Percentiles rank a stretch among this genome's conserved stretches.
phyloP scores from a whole-genome alignment of 306 rosid genomes.

The Quercus parvula region DNA sequence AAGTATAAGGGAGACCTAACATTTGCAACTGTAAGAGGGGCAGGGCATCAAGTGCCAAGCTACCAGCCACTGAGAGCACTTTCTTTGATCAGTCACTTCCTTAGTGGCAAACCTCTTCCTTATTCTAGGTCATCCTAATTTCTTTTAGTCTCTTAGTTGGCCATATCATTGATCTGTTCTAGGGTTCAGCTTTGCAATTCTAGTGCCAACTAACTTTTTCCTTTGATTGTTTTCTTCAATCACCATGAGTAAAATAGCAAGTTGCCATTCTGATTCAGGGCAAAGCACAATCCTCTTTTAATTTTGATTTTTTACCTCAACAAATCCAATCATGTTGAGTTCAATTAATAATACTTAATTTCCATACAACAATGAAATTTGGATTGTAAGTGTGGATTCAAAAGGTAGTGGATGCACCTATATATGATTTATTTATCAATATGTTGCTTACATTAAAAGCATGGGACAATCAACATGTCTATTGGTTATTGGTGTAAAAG shows the following conservation, averaged over 20 bases:
- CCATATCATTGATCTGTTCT: too few species aligned
- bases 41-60: constrained; percentile 90
- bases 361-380: too few species aligned
- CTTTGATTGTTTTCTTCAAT: background rate
- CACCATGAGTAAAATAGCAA: background rate
- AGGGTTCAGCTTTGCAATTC: background rate
- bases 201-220: background rate
- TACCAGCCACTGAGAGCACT: constrained; percentile 74
- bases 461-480: too few species aligned
- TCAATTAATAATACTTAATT: too few species aligned
- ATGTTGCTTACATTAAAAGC: too few species aligned
- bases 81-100: constrained; percentile 58
- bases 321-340: too few species aligned
- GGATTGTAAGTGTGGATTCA: too few species aligned
- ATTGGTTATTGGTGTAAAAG: too few species aligned
- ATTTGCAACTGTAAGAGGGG: constrained; percentile 70
- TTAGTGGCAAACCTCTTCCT: constrained; percentile 58
- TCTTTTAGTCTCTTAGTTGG: background rate
- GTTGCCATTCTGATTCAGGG: background rate
- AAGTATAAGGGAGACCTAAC: constrained; percentile 60
- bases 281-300: too few species aligned
- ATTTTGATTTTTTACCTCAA: too few species aligned
- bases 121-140: background rate
- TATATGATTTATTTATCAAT: too few species aligned
- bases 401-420: too few species aligned